Conservation (phyloP, 768 basidiomycete genomes). For the Austroboletus eburneus region DNA sequence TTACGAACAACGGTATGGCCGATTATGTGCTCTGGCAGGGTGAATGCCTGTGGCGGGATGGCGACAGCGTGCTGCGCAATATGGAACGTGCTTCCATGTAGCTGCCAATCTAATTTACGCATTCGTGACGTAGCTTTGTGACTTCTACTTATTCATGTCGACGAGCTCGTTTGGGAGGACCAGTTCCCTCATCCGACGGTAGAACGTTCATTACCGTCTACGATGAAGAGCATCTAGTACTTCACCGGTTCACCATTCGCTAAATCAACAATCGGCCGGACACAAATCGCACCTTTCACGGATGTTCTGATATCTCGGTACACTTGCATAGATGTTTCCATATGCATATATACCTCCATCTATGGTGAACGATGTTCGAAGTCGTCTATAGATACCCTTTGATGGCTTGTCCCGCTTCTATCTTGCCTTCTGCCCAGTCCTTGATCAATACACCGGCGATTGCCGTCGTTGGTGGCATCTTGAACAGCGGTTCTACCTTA, state of each 20-base stretch:
- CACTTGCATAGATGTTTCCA: neutral
- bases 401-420: conserved; percentile 42
- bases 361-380: neutral
- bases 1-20: conserved; percentile 58
- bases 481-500: conserved; percentile 52
- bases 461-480: conserved; percentile 70
- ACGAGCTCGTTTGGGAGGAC: no score
- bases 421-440: conserved; percentile 70
- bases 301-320: neutral
- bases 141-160: no score
- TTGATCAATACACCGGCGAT: conserved; percentile 84
- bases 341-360: neutral
- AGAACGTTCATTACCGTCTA: no score
- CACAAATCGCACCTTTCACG: no score
- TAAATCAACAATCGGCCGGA: no score
- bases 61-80: conserved; percentile 48
- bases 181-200: no score
- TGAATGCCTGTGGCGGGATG: conserved; percentile 76
- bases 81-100: conserved; percentile 24
- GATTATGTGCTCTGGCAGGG: conserved; percentile 78
- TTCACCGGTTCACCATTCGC: no score
- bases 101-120: no score
- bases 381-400: conserved; percentile 37
- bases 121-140: neutral
- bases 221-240: no score